Percentiles rank a stretch among this genome's conserved stretches.
Evolutionary conservation across 176 grass and related monocot species (phyloP).

Genomic region (Eleusine coracana): DNA sequence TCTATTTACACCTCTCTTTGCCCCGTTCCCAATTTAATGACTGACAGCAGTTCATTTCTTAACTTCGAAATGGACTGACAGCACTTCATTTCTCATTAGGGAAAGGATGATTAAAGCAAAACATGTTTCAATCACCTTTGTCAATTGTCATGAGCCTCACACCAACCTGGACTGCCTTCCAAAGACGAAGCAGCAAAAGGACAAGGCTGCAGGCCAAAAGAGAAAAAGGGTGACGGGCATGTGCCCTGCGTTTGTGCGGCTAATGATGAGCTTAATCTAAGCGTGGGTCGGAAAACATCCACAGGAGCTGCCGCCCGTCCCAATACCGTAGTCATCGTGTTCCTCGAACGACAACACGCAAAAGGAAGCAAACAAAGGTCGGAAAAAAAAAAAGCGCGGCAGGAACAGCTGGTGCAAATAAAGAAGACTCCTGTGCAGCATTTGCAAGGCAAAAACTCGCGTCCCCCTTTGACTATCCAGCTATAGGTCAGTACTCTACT

Average conservation of each 20-base stretch:
- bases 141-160: background rate
- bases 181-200: slow-evolving; percentile 28
- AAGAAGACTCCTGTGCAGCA: slow-evolving; percentile 25
- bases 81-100: background rate
- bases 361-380: background rate
- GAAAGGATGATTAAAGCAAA: slow-evolving; percentile 1
- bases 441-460: background rate
- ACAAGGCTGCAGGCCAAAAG: slow-evolving; percentile 38
- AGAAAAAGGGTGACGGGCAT: background rate
- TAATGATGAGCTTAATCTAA: slow-evolving; percentile 53
- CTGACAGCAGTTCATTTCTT: background rate
- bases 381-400: background rate
- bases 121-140: slow-evolving; percentile 1
- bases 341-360: slow-evolving; percentile 22
- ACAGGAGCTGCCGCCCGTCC: slow-evolving; percentile 19
- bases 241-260: slow-evolving; percentile 1
- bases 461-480: background rate
- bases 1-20: background rate
- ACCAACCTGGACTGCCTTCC: slow-evolving; percentile 18
- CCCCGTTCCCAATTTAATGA: too few relatives aligned
- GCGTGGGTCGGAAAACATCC: slow-evolving; percentile 49
- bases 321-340: slow-evolving; percentile 29
- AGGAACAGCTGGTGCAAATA: slow-evolving; percentile 41
- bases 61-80: background rate
- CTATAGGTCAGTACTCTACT: background rate